Conservation (phyloP, 306 rosid species). For the Ceratonia siliqua region DNA sequence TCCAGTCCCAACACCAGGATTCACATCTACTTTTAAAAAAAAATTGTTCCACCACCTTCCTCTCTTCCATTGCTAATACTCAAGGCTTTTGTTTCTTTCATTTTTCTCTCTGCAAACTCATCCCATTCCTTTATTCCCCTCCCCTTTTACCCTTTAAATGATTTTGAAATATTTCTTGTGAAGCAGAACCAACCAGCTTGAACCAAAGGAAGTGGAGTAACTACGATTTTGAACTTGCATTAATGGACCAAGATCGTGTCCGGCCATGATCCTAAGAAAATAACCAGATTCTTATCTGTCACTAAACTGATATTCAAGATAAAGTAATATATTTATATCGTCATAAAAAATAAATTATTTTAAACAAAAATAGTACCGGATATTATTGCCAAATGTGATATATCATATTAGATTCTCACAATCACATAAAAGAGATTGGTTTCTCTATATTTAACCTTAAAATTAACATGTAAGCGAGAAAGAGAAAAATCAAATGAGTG, state of each 20-base stretch:
- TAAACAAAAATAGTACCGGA: too few relatives aligned
- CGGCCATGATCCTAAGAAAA: too few relatives aligned
- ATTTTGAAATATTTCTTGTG: constrained; percentile 8
- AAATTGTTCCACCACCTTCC: constrained; percentile 10
- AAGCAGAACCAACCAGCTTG: constrained; percentile 51
- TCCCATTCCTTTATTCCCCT: background rate
- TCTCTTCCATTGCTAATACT: constrained; percentile 30
- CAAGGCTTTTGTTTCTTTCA: constrained; percentile 43
- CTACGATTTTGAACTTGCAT: background rate
- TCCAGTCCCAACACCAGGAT: constrained; percentile 34
- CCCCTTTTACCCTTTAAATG: background rate
- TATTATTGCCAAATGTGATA: too few relatives aligned
- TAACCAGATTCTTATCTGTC: too few relatives aligned
- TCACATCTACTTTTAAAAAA: constrained; percentile 16
- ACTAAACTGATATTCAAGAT: too few relatives aligned
- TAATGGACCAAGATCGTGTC: constrained; percentile 8
- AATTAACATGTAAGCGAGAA: too few relatives aligned
- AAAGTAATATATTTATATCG: too few relatives aligned
- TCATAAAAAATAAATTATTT: too few relatives aligned
- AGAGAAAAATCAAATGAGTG: too few relatives aligned
- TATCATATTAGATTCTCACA: too few relatives aligned
- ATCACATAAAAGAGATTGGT: too few relatives aligned
- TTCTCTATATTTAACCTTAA: too few relatives aligned
- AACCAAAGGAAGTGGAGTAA: constrained; percentile 30
- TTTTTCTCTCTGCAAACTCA: background rate